Percentiles rank a stretch among this genome's conserved stretches.
These are phyloP conservation scores for Cotoneaster glaucophyllus DNA, from an alignment of 306 rosid species.

Conservation along the genomic window DNA sequence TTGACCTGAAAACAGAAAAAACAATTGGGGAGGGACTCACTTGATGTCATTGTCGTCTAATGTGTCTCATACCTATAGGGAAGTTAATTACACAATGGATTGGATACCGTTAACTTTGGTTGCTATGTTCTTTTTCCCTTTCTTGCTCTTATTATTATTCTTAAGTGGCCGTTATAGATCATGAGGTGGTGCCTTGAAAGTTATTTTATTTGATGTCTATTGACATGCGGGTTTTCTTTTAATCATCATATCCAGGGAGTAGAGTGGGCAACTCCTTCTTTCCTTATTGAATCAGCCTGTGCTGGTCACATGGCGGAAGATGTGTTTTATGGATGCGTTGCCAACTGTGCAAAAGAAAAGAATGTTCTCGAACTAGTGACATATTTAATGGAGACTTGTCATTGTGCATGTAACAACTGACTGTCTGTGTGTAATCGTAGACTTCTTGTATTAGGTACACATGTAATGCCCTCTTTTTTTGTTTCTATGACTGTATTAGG, in stretches of 20 bases:
- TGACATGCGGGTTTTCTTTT: slow-evolving; percentile 21
- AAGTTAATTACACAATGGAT: background rate
- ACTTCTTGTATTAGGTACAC: slow-evolving; percentile 15
- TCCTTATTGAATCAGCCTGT: slow-evolving; percentile 34
- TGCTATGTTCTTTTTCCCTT: background rate
- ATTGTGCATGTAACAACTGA: slow-evolving; percentile 7
- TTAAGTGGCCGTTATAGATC: slow-evolving; percentile 8
- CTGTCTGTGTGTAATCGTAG: slow-evolving; percentile 4
- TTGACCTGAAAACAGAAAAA: background rate
- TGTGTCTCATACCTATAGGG: background rate
- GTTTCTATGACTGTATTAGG: slow-evolving; percentile 3
- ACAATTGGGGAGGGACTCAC: background rate
- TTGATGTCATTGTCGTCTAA: background rate
- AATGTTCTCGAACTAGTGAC: background rate
- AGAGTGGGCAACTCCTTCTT: slow-evolving; percentile 29
- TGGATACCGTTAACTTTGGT: background rate
- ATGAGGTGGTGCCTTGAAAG: slow-evolving; percentile 18
- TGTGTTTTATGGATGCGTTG: slow-evolving; percentile 25
- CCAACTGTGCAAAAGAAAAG: slow-evolving; percentile 14
- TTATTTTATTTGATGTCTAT: slow-evolving; percentile 18
- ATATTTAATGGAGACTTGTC: slow-evolving; percentile 1
- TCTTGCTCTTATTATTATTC: slow-evolving; percentile 1
- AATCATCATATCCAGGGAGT: slow-evolving; percentile 37
- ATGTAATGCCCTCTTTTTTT: slow-evolving; percentile 14
- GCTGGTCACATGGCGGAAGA: slow-evolving; percentile 31